A percentile compares a stretch with the other conserved stretches of the same genome.
Evolutionary conservation across 495 filamentous ascomycete genomes (phyloP).

Genomic region (Penicillium egyptiacum): DNA sequence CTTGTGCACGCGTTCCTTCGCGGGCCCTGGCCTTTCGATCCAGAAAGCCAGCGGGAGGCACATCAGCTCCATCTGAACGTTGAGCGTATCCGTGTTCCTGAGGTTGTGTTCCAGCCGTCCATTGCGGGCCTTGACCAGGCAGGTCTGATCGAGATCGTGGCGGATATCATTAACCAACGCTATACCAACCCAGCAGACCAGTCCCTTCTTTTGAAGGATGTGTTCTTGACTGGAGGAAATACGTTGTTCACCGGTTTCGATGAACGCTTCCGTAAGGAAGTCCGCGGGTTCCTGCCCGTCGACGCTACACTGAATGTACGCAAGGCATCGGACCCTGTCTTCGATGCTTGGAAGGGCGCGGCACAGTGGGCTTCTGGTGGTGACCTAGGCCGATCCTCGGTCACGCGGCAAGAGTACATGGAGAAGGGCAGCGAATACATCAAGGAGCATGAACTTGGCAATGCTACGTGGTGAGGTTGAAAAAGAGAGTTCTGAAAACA

Average conservation of each 20-base stretch:
- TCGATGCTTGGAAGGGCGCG: conserved; percentile 92
- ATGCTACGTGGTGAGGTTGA: conserved; percentile 47
- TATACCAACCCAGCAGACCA: conserved; percentile 58
- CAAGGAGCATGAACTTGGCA: conserved; percentile 85
- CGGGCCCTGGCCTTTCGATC: conserved; percentile 83
- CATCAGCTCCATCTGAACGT: conserved; percentile 95
- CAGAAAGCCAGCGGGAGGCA: conserved; percentile 72
- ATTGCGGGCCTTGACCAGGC: conserved; percentile 96
- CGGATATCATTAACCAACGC: conserved; percentile 79
- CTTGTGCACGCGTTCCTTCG: conserved; percentile 85
- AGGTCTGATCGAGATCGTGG: conserved; percentile 84
- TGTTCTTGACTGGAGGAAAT: conserved; percentile 95
- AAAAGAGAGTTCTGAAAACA: conserved; percentile 4
- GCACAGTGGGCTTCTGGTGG: conserved; percentile 67
- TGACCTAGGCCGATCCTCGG: conserved; percentile 37
- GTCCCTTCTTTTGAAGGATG: conserved; percentile 69
- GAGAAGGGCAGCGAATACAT: conserved; percentile 86
- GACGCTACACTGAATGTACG: conserved; percentile 65
- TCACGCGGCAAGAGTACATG: conserved; percentile 74
- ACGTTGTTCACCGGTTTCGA: conserved; percentile 85
- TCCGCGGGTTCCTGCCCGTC: conserved; percentile 69
- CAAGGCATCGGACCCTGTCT: conserved; percentile 66
- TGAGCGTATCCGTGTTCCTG: conserved; percentile 92
- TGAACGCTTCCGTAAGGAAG: conserved; percentile 70
- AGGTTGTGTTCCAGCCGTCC: conserved; percentile 91